Evolutionary conservation across 371 early-diverging fungal species (phyloP), one percentile per base, ranked within the genome.

Genomic region (Mucor mucedo): DNA sequence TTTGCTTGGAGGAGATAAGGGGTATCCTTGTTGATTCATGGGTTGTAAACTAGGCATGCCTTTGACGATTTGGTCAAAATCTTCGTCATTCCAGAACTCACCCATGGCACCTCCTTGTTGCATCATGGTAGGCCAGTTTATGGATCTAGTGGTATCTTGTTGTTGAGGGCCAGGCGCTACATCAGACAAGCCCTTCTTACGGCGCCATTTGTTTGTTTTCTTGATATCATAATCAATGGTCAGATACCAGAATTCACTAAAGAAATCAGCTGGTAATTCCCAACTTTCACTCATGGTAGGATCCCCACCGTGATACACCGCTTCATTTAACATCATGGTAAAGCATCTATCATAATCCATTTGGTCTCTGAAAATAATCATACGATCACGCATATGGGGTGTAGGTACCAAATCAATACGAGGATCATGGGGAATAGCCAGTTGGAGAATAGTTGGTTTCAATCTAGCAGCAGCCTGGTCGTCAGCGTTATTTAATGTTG

Each of bases 311-410:
- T 84, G 82, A 53, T 81, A 85, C 5, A 80, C 72, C 1, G 85
- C 81, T 9, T 75, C 80, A n/a, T 68, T 78, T 28, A 82, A 47
- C 9, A 87, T 58, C 66, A 85, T 65, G 30, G 77, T 68, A 57
- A 84, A 84, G 30, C 84, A 83, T 2, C 80, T 78, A n/a, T 87
- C 87, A 30, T 84, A 80, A 45, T 87, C 82, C 72, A 79, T 85
- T 10, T 72, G 66, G 41, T 80, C 75, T 55, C 84, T 72, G 52
- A 85, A 85, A 5, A 87, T 54, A 62, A 87, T 87, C 87, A 87
- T 87, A 55, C 83, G 69, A 35, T 85, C 87, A 42, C 85, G 74
- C 70, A 84, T 80, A 55, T 80, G 82, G 6, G 83, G 81, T 42
- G 83, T 79, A 5, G 87, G 85, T 11, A 87, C 72, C 52, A 85